Conservation (phyloP, 73 alveolate species). For the Uronychia binucleata region DNA sequence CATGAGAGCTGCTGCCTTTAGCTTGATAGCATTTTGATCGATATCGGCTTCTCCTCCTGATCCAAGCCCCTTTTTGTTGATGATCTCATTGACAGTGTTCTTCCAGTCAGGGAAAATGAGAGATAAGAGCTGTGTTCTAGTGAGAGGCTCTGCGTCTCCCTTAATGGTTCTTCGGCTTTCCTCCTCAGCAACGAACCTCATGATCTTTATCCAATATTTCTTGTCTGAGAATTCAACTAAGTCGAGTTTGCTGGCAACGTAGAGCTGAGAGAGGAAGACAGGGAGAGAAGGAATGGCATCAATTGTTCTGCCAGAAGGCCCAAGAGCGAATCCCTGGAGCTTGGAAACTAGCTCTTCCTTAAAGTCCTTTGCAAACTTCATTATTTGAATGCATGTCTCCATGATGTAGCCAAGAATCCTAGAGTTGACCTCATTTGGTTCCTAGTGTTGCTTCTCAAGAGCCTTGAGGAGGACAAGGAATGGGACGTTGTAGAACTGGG, state of each 20-base stretch:
- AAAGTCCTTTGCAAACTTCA: conserved; percentile 23
- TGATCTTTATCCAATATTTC: conserved; percentile 14
- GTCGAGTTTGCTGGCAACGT: conserved; percentile 12
- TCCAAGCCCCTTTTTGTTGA: conserved; percentile 12
- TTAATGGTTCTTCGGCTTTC: conserved; percentile 37
- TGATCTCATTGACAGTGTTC: conserved; percentile 17
- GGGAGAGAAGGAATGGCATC: conserved; percentile 40
- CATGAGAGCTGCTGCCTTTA: conserved; percentile 3
- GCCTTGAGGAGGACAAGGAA: conserved; percentile 37
- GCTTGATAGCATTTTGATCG: conserved; percentile 11
- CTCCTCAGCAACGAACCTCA: conserved; percentile 54
- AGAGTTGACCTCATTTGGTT: conserved; percentile 12
- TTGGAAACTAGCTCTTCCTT: not conserved
- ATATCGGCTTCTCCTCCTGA: conserved; percentile 8
- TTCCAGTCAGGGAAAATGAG: conserved; percentile 10
- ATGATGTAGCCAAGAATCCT: conserved; percentile 18
- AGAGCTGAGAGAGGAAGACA: conserved; percentile 37
- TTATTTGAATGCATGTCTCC: conserved; percentile 48
- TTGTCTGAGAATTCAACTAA: not conserved
- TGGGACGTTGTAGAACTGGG: conserved; percentile 53
- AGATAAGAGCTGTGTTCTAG: conserved; percentile 3
- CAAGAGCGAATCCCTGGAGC: conserved; percentile 14
- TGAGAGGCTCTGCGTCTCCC: conserved; percentile 42
- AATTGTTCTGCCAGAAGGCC: conserved; percentile 34
- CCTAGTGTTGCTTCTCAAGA: conserved; percentile 14